A percentile compares a stretch with the other conserved stretches of the same genome.
These are phyloP conservation scores for Gastroboletus turbinatus DNA, from an alignment of 1,284 basidiomycete genomes.

Conservation along the genomic window DNA sequence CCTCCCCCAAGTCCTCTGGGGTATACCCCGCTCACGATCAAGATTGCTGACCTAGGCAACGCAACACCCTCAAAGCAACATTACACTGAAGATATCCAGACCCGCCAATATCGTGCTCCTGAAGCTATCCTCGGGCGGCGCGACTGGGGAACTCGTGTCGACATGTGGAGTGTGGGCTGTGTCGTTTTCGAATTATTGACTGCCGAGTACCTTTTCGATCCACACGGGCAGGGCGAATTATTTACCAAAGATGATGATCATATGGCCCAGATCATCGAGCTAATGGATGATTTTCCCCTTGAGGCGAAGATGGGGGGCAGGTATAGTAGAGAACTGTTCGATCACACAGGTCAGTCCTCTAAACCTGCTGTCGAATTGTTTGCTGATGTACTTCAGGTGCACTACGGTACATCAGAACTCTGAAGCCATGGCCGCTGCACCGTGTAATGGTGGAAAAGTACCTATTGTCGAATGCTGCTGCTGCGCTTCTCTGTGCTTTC, in stretches of 20 bases:
- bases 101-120: slow-evolving; percentile 88
- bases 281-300: slow-evolving; percentile 72
- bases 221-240: slow-evolving; percentile 76
- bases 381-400: slow-evolving; percentile 39
- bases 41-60: slow-evolving; percentile 90
- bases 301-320: slow-evolving; percentile 81
- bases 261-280: slow-evolving; percentile 90
- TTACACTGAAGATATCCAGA: slow-evolving; percentile 93
- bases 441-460: slow-evolving; percentile 87
- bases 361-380: not conserved
- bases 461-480: slow-evolving; percentile 60
- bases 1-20: slow-evolving; percentile 24
- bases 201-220: slow-evolving; percentile 87
- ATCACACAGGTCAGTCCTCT: slow-evolving; percentile 59
- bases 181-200: slow-evolving; percentile 86
- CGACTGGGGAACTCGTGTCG: slow-evolving; percentile 84
- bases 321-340: slow-evolving; percentile 83
- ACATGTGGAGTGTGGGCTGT: slow-evolving; percentile 89
- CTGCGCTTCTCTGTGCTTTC: slow-evolving; percentile 65
- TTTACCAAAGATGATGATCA: slow-evolving; percentile 95
- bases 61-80: slow-evolving; percentile 82
- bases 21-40: slow-evolving; percentile 68
- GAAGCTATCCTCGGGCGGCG: slow-evolving; percentile 86
- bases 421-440: slow-evolving; percentile 84
- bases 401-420: slow-evolving; percentile 73